phyloP scores from a whole-genome alignment of 78 protist species.

The Dictyostelium brefeldianum region DNA sequence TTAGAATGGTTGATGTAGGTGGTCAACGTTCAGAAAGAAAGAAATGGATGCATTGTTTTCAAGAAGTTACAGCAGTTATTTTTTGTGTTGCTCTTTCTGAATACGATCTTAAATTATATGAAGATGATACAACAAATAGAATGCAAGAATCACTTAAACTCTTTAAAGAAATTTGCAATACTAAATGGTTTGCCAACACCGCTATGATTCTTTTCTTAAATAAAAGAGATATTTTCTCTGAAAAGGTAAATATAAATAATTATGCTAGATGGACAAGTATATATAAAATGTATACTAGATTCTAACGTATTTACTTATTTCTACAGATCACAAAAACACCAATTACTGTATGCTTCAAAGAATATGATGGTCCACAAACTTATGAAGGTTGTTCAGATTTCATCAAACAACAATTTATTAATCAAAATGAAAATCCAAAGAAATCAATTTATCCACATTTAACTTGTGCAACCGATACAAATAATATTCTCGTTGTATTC shows the following conservation, averaged over 20 bases:
- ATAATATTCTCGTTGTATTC: conserved; percentile 85
- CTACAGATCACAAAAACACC: conserved; percentile 50
- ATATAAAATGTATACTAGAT: neutral
- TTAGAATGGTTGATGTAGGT: conserved; percentile 96
- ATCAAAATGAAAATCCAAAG: conserved; percentile 74
- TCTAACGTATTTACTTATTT: neutral
- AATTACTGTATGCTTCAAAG: conserved; percentile 86
- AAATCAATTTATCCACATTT: conserved; percentile 86
- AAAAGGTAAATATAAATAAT: conserved; percentile 52
- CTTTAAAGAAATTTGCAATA: conserved; percentile 95
- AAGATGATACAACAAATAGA: conserved; percentile 93
- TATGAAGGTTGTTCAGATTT: conserved; percentile 70
- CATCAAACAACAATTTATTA: conserved; percentile 81
- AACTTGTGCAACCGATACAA: conserved; percentile 95
- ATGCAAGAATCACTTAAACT: conserved; percentile 95
- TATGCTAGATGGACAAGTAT: neutral
- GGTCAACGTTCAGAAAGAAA: conserved; percentile 96
- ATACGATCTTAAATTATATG: conserved; percentile 91
- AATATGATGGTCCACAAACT: conserved; percentile 81
- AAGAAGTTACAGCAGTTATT: conserved; percentile 96
- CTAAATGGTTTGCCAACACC: conserved; percentile 93
- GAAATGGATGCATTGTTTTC: conserved; percentile 98
- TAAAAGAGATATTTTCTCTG: conserved; percentile 90
- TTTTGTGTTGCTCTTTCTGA: conserved; percentile 93
- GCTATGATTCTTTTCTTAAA: conserved; percentile 95